These are phyloP conservation scores for Aspergillus sp. DNA, from an alignment of 2,329 filamentous ascomycete genomes.

Conservation along the genomic window DNA sequence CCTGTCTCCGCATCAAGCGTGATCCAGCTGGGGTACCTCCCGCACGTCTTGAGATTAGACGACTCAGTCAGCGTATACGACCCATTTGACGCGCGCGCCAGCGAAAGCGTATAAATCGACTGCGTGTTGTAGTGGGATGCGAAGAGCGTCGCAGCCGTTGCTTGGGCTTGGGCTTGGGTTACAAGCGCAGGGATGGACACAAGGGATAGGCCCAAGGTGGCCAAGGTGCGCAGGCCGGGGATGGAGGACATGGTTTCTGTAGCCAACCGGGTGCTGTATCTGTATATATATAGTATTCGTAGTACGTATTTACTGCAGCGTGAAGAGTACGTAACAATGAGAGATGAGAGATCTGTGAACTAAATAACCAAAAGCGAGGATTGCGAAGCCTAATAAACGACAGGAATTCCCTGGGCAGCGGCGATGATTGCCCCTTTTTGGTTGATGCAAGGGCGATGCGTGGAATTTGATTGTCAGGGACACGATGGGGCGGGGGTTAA, in stretches of 20 bases:
- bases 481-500: background rate
- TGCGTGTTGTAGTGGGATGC: conserved; percentile 39
- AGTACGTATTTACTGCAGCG: background rate
- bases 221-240: too few species aligned
- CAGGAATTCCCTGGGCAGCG: background rate
- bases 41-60: conserved; percentile 30
- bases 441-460: background rate
- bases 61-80: conserved; percentile 23
- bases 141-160: conserved; percentile 28
- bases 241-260: too few species aligned
- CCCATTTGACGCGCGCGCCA: conserved; percentile 24
- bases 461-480: background rate
- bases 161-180: background rate
- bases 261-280: too few species aligned
- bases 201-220: background rate
- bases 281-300: background rate
- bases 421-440: conserved; percentile 2
- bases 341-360: background rate
- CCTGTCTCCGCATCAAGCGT: conserved; percentile 27
- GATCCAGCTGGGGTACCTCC: conserved; percentile 38
- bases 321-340: too few species aligned
- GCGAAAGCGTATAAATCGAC: conserved; percentile 33
- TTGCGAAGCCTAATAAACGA: background rate
- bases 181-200: background rate
- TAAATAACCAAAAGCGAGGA: background rate